Evolutionary conservation across 306 rosid genomes (phyloP).

Genomic region (Vachellia collinsii): DNA sequence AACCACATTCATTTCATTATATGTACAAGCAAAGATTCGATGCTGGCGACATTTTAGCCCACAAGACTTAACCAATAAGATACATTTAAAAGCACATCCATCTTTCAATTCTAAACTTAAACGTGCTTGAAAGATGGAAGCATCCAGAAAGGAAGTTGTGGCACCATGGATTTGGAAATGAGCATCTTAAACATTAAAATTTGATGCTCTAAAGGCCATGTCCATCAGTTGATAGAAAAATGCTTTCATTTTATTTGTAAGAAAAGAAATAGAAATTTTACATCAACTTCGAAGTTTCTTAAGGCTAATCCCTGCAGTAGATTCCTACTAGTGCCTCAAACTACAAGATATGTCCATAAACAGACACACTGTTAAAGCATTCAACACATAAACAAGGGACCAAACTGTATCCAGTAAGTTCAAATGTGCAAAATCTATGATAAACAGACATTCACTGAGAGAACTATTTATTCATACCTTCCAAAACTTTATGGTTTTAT

Average conservation of each 20-base stretch:
- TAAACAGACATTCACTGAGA: conserved; percentile 13
- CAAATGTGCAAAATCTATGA: conserved; percentile 27
- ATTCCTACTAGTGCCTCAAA: conserved; percentile 21
- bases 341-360: conserved; percentile 3
- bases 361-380: conserved; percentile 21
- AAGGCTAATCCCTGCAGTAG: conserved; percentile 28
- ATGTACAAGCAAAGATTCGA: conserved; percentile 28
- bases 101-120: neutral
- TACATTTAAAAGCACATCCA: neutral
- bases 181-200: conserved; percentile 18
- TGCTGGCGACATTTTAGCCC: neutral
- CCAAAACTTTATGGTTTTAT: conserved; percentile 97
- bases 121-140: conserved; percentile 23
- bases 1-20: conserved; percentile 26
- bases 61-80: neutral
- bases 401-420: conserved; percentile 31
- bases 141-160: conserved; percentile 15
- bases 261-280: conserved; percentile 19
- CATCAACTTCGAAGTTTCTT: conserved; percentile 19
- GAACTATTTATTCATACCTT: conserved; percentile 62
- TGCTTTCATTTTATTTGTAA: neutral
- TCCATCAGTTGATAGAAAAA: conserved; percentile 23
- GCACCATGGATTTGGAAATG: conserved; percentile 21
- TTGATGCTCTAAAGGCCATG: conserved; percentile 26
- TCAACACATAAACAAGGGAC: conserved; percentile 17